Base-by-base conservation (phyloP, 805 yeast species). In the Starmerella geochares region DNA sequence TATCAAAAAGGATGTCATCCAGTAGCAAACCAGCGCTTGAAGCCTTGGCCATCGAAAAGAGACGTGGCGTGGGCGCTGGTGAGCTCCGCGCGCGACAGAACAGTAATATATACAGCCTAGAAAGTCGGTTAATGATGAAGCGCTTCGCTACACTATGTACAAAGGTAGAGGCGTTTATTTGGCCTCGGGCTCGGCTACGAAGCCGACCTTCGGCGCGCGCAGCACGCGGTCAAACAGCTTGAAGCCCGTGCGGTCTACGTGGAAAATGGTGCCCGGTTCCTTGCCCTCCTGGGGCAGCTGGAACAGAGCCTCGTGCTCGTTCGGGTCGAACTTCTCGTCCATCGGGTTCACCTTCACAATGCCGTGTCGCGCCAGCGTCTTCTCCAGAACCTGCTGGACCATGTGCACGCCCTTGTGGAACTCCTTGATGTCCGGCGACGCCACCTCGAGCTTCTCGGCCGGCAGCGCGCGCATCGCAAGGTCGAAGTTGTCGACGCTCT, bases 171-270 rank as follows among this genome's bases (percentile, higher is more conserved):
- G 10, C n/a, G 25, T 43, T 36, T 36, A 13, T 25, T 43, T 43
- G 27, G 38, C 36, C 27, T 35, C 36, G 28, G 53, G 52, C 44
- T 54, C 58, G 42, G 51, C 45, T 58, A 87, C 96, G 62, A 87
- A 78, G 60, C 96, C 96, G 58, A 87, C 96, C 74, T 87, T 87
- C 52, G 96, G 95, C 28, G 96, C 94, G 70, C 96, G 79, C 65
- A 87, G 75, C 29, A 87, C 95, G 65, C 96, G 78, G 60, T 82
- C 79, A 70, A 86, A 86, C 62, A 86, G 74, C 52, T 81, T 79
- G 71, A 81, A 87, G 38, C 96, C 96, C 21, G 81, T 76, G 70
- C 84, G 95, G 71, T 87, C 95, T 53, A 88, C 96, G 62, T 78
- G 85, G 79, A 88, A 83, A 52, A 87, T 86, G 24, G 95, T 82